Conservation (phyloP, 208 protist species). For the Lotmaria passim region DNA sequence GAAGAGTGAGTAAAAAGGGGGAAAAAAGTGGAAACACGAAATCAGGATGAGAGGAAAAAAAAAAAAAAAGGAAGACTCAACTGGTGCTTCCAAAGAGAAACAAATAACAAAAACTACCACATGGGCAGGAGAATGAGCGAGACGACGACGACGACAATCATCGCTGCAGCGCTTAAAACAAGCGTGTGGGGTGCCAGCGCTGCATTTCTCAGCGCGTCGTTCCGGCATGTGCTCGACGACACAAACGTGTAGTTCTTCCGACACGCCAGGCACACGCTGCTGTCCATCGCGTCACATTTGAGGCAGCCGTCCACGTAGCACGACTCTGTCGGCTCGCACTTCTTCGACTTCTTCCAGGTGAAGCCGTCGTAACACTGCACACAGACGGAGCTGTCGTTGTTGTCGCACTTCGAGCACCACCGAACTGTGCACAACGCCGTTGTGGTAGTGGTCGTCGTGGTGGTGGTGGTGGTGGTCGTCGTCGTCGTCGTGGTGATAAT, state of each 20-base stretch:
- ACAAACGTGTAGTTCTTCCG: background rate
- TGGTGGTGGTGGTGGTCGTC: background rate
- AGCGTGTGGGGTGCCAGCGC: background rate
- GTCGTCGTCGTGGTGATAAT: background rate
- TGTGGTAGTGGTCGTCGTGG: conserved; percentile 2
- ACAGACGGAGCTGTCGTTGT: conserved; percentile 10
- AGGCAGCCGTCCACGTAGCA: conserved; percentile 11
- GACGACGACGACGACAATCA: background rate
- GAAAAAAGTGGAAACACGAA: no score
- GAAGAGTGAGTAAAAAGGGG: no score
- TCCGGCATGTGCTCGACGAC: background rate
- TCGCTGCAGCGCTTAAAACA: background rate
- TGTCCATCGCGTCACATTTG: conserved; percentile 9
- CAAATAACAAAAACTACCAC: background rate
- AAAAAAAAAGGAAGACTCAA: no score
- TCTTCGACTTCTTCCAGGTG: conserved; percentile 14
- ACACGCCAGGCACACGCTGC: conserved; percentile 1
- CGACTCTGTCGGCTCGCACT: conserved; percentile 7
- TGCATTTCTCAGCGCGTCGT: background rate
- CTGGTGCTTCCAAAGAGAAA: no score
- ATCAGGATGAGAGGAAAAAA: no score
- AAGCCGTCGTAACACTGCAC: conserved; percentile 13
- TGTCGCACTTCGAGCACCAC: conserved; percentile 12
- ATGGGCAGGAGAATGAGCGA: background rate
- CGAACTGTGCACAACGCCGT: conserved; percentile 7